Evolutionary conservation across 768 basidiomycete species (phyloP), one percentile per base, ranked within the genome.

Genomic region (Dentipellis sp.): DNA sequence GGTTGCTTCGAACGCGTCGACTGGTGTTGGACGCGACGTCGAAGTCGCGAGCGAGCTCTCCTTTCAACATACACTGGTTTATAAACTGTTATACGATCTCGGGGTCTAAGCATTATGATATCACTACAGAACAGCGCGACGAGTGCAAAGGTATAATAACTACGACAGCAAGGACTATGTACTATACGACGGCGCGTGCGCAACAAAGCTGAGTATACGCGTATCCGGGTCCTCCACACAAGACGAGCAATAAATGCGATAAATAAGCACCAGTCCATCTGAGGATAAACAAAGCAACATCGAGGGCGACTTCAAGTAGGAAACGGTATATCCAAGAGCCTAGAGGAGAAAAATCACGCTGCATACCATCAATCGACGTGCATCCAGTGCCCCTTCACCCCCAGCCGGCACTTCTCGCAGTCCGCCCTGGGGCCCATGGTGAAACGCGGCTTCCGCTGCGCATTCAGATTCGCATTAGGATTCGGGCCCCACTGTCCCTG

Each of bases 381-480:
- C 22, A 48, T 42, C 22, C 34, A 48, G 37, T 55, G 54, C 14
- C 54, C 45, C 29, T 29, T 29, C 22, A 55, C 46, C 23, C 46
- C 54, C 77, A 78, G 67, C 46, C 76, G 73, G 67, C 86, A 88
- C 58, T 85, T 86, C 50, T 81, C 69, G 63, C 85, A 87, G 63
- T 84, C 86, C 3, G 78, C 72, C 10, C 85, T 78, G 3, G 85
- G 86, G 29, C 85, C 85, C 85, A 87, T 87, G 55, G 79, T 82
- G 57, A 86, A 76, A 4, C 80, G 74, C 58, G 76, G 79, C 56
- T 71, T 76, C 56, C 72, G 68, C 2, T 67, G 57, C 9, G 68
- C 58, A 8, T 59, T 29, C 23, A 58, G 42, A 29, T 50, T 17
- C n/a, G 35, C 17, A 22, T 50, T 29, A 3, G 29, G 29, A 29